Evolutionary conservation across 495 filamentous ascomycete species (phyloP), one percentile per base, ranked within the genome.

Genomic region (Cudoniella acicularis): DNA sequence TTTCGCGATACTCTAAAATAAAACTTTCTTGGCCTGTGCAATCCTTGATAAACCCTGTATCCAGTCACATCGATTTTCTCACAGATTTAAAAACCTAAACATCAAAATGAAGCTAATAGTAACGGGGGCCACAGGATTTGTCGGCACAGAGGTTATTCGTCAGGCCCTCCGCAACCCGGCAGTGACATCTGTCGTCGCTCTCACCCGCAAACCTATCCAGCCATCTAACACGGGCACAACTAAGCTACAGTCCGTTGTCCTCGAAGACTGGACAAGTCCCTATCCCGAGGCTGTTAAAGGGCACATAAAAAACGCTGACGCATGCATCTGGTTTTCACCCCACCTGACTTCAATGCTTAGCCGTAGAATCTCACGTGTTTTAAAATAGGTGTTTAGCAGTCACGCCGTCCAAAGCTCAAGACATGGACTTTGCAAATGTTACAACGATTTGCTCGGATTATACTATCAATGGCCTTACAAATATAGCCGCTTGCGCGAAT

Each of bases 71-170:
- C n/a, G n/a, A n/a, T n/a, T n/a, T n/a, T n/a, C n/a, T n/a, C n/a
- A n/a, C n/a, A n/a, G n/a, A n/a, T n/a, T n/a, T n/a, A n/a, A n/a
- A n/a, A n/a, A n/a, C n/a, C n/a, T n/a, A n/a, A 41, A n/a, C 36
- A 41, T 57, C 61, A 62, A 49, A 21, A 82, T 80, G 79, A 82
- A 81, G 62, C 71, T 81, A 45, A 73, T 81, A 48, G 63, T 82
- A 13, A 70, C 72, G 30, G 79, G 79, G 2, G 72, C 77, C 0
- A 76, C 74, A 9, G 77, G 78, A 10, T 75, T 76, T 30, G 69
- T 80, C 8, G 77, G 66, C 45, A 66, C 54, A 6, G 78, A 80
- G 57, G 42, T 79, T 21, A 65, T 80, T 57, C 69, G 69, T 17
- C 73, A 77, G 64, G 66, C 69, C 48, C 58, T 79, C 17, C 60